Evolutionary conservation across 352 stramenopile species (phyloP).

Genomic region (Phytophthora podocarpi): DNA sequence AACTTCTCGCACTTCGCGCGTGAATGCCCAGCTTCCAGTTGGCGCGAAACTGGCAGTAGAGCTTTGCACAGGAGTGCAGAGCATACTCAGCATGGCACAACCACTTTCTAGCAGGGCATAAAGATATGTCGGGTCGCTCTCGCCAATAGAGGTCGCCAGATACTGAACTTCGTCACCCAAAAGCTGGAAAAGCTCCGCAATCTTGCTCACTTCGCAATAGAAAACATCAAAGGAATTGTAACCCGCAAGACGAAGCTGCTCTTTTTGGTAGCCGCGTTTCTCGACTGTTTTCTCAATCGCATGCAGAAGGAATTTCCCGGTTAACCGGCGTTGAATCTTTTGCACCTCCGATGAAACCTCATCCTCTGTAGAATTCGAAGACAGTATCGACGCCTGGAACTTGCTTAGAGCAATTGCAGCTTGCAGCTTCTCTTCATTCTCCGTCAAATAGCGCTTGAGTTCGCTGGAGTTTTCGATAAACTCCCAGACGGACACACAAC

Average conservation of each 20-base stretch:
- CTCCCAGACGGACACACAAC: conserved; percentile 64
- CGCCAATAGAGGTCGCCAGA: conserved; percentile 56
- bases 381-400: conserved; percentile 69
- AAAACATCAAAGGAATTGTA: conserved; percentile 91
- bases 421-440: conserved; percentile 81
- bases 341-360: conserved; percentile 29
- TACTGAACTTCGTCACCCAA: conserved; percentile 63
- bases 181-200: conserved; percentile 66
- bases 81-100: conserved; percentile 74
- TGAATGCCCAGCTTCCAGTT: conserved; percentile 69
- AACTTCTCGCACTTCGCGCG: conserved; percentile 58
- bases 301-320: conserved; percentile 68
- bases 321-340: conserved; percentile 47
- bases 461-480: conserved; percentile 60
- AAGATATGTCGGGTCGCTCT: conserved; percentile 66
- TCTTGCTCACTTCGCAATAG: conserved; percentile 86
- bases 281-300: conserved; percentile 80
- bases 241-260: conserved; percentile 77
- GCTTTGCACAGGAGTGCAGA: conserved; percentile 46
- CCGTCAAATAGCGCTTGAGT: conserved; percentile 54
- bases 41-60: conserved; percentile 35
- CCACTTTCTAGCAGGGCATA: conserved; percentile 67
- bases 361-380: conserved; percentile 25
- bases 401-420: conserved; percentile 78
- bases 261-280: conserved; percentile 74